These are phyloP conservation scores for Coniochaeta prunicola DNA, from an alignment of 2,329 filamentous ascomycete species.

Conservation along the genomic window DNA sequence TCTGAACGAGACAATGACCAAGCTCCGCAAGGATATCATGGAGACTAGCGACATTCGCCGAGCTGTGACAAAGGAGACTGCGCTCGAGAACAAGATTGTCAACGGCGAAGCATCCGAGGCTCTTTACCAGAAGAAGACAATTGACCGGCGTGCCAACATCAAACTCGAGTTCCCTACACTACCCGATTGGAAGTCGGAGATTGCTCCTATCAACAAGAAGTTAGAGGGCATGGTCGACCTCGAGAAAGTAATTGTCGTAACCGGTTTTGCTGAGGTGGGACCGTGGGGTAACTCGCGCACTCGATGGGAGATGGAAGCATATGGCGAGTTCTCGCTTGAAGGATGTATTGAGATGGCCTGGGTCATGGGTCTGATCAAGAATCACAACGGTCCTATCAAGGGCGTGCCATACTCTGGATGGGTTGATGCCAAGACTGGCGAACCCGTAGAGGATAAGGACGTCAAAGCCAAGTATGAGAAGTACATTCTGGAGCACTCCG, in stretches of 20 bases:
- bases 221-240: constrained; percentile 98
- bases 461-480: constrained; percentile 97
- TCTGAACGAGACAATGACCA: constrained; percentile 89
- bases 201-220: constrained; percentile 79
- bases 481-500: constrained; percentile 89
- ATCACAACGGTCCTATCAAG: constrained; percentile 94
- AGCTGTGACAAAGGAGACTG: constrained; percentile 90
- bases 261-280: constrained; percentile 90
- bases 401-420: constrained; percentile 94
- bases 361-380: constrained; percentile 99
- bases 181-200: constrained; percentile 85
- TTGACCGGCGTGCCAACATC: constrained; percentile 93
- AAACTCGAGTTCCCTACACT: constrained; percentile 92
- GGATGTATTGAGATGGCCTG: constrained; percentile 99
- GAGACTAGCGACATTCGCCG: constrained; percentile 90
- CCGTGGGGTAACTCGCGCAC: constrained; percentile 99
- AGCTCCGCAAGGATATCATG: constrained; percentile 87
- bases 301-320: constrained; percentile 98
- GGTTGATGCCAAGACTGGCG: constrained; percentile 90
- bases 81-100: constrained; percentile 94
- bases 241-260: constrained; percentile 95
- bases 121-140: constrained; percentile 88
- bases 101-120: constrained; percentile 90
- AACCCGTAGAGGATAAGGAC: constrained; percentile 96
- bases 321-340: constrained; percentile 93